These are phyloP conservation scores for Marasmius tenuissimus DNA, from an alignment of 1,284 basidiomycete species.

Conservation along the genomic window DNA sequence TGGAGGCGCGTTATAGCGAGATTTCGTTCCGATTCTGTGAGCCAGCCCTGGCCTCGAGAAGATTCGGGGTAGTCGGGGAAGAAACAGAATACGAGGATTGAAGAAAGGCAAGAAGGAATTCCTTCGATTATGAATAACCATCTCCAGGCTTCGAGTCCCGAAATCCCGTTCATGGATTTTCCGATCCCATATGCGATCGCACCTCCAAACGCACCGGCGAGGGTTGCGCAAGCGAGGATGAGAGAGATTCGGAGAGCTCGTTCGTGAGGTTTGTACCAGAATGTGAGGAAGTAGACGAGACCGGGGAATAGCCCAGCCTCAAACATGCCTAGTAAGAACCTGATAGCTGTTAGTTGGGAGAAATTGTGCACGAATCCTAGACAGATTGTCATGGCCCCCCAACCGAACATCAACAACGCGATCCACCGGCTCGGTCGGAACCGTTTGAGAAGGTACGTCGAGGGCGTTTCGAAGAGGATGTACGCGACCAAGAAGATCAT, in stretches of 20 bases:
- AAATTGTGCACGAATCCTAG: slow-evolving; percentile 33
- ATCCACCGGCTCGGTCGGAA: slow-evolving; percentile 39
- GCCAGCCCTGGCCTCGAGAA: slow-evolving; percentile 28
- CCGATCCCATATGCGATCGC: slow-evolving; percentile 38
- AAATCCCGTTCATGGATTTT: slow-evolving; percentile 26
- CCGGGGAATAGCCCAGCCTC: slow-evolving; percentile 32
- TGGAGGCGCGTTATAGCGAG: slow-evolving; percentile 27
- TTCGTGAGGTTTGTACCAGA: slow-evolving; percentile 39
- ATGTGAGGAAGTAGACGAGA: slow-evolving; percentile 33
- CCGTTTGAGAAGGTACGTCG: slow-evolving; percentile 43
- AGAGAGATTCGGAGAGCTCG: slow-evolving; percentile 37
- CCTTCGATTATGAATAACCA: slow-evolving; percentile 51
- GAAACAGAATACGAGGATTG: slow-evolving; percentile 36
- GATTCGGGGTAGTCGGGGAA: slow-evolving; percentile 49
- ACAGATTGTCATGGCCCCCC: slow-evolving; percentile 40
- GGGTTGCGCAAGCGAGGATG: slow-evolving; percentile 37
- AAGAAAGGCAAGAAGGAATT: slow-evolving; percentile 38
- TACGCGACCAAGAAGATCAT: slow-evolving; percentile 39
- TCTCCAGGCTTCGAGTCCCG: slow-evolving; percentile 34
- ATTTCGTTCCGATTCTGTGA: slow-evolving; percentile 29
- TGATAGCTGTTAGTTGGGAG: slow-evolving; percentile 27
- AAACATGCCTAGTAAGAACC: slow-evolving; percentile 29
- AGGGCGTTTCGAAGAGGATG: slow-evolving; percentile 37
- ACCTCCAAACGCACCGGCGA: slow-evolving; percentile 45
- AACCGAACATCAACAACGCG: slow-evolving; percentile 37